Conservation (phyloP, 2,329 filamentous ascomycete species). For the Waltergamsia citrina region DNA sequence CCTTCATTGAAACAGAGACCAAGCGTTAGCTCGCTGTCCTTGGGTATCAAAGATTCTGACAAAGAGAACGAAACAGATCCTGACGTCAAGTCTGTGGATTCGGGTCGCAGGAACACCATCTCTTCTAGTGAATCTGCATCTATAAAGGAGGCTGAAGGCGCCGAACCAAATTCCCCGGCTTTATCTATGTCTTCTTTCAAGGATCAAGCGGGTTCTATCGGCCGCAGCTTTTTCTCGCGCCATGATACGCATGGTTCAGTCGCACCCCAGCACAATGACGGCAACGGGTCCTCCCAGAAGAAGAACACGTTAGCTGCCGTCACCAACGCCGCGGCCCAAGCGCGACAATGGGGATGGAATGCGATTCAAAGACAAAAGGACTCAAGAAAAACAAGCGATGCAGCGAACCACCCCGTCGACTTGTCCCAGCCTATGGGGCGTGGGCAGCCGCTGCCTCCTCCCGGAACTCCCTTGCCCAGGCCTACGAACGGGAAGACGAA, state of each 20-base stretch:
- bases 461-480: constrained; percentile 64
- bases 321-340: constrained; percentile 43
- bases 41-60: constrained; percentile 28
- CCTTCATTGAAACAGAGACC: constrained; percentile 27
- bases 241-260: constrained; percentile 26
- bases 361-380: constrained; percentile 43
- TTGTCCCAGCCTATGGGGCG: constrained; percentile 66
- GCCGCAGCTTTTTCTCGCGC: constrained; percentile 28
- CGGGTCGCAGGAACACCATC: constrained; percentile 24
- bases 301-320: constrained; percentile 44
- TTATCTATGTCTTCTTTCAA: constrained; percentile 25
- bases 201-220: constrained; percentile 27
- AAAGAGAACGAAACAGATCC: constrained; percentile 23
- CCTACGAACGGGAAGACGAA: constrained; percentile 52
- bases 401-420: constrained; percentile 25
- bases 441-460: constrained; percentile 72
- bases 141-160: constrained; percentile 9
- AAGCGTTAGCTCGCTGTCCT: constrained; percentile 41
- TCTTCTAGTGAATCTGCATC: constrained; percentile 24
- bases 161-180: constrained; percentile 15
- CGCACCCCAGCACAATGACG: constrained; percentile 14
- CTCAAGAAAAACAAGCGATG: constrained; percentile 21
- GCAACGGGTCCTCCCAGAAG: constrained; percentile 25
- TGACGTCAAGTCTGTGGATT: constrained; percentile 14
- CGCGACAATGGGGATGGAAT: constrained; percentile 50